Evolutionary conservation across 805 yeast genomes (phyloP).

Genomic region (Kockiozyma suomiensis): DNA sequence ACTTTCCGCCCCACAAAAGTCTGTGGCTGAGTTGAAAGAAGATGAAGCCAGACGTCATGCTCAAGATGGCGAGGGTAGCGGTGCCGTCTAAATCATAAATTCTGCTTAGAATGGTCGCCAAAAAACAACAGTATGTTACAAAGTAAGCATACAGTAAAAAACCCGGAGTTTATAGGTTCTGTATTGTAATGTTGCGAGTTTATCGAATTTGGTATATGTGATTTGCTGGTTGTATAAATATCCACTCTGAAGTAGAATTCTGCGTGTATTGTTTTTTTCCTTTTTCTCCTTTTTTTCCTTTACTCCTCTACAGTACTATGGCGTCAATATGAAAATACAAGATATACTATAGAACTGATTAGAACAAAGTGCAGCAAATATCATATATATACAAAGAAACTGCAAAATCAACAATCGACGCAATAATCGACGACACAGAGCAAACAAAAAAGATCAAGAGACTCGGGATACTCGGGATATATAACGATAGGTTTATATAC

Average conservation of each 20-base stretch:
- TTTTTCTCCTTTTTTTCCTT: not conserved
- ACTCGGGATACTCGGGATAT: too few species aligned
- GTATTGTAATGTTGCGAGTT: not conserved
- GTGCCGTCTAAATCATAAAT: not conserved
- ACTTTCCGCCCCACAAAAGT: not conserved
- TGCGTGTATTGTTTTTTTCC: not conserved
- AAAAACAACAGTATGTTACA: too few species aligned
- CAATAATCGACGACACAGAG: too few species aligned
- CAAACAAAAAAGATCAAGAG: too few species aligned
- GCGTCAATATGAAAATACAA: not conserved
- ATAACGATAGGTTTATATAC: too few species aligned
- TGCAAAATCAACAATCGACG: too few species aligned
- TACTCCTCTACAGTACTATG: not conserved
- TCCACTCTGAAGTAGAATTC: not conserved
- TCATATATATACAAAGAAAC: not conserved
- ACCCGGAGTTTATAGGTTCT: not conserved
- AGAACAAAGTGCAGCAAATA: too few species aligned
- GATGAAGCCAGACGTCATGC: conserved; percentile 9
- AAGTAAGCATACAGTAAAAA: too few species aligned
- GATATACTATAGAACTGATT: not conserved
- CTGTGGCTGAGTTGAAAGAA: conserved; percentile 9
- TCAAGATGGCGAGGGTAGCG: conserved; percentile 2
- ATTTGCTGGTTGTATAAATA: not conserved
- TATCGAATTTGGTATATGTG: not conserved
- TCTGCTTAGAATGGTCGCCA: too few species aligned